These are phyloP conservation scores for Diplocarpon rosae DNA, from an alignment of 2,329 filamentous ascomycete genomes.

Conservation along the genomic window DNA sequence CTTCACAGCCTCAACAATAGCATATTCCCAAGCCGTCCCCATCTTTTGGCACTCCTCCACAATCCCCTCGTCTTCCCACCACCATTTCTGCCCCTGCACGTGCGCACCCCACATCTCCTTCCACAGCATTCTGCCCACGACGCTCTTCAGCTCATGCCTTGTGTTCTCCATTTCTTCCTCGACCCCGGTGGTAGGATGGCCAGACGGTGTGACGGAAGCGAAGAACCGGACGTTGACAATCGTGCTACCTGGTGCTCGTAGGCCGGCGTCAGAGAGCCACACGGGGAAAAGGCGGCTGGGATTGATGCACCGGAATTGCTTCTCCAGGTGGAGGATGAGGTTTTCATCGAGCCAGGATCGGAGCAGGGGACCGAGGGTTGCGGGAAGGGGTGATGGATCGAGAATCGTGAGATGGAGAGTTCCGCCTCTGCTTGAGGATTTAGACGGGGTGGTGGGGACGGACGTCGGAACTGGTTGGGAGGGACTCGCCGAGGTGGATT, in stretches of 20 bases:
- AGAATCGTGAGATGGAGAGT: conserved; percentile 49
- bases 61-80: conserved; percentile 49
- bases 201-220: conserved; percentile 10
- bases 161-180: conserved; percentile 9
- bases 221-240: conserved; percentile 19
- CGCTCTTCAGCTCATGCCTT: conserved; percentile 36
- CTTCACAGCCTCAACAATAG: conserved; percentile 44
- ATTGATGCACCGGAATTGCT: conserved; percentile 45
- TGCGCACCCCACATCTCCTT: conserved; percentile 45
- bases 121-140: conserved; percentile 48
- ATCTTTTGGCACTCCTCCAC: conserved; percentile 43
- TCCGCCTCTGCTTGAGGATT: conserved; percentile 31
- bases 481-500: not conserved
- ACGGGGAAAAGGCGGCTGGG: conserved; percentile 46
- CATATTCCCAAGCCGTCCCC: conserved; percentile 49
- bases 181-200: too few species aligned
- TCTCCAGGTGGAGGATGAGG: conserved; percentile 47
- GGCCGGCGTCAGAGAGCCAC: conserved; percentile 48
- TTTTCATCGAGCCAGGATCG: conserved; percentile 51
- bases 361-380: conserved; percentile 45
- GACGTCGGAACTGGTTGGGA: not conserved
- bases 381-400: conserved; percentile 46
- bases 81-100: conserved; percentile 36
- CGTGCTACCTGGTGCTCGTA: conserved; percentile 27
- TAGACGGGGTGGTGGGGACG: conserved; percentile 3